Conservation (phyloP, 257 asterid species). For the Ligustrum vulgare region DNA sequence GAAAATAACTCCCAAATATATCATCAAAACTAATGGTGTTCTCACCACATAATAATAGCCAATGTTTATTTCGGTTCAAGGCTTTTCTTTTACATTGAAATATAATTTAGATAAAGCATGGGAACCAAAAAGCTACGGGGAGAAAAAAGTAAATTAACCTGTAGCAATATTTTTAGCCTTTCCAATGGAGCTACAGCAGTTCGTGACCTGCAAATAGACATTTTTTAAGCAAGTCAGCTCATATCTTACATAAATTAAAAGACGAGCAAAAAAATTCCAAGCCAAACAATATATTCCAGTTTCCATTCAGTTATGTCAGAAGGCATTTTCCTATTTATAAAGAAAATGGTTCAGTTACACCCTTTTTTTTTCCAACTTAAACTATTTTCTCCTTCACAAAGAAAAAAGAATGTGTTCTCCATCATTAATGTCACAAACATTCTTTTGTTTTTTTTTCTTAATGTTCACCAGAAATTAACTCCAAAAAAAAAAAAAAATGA, state of each 20-base stretch:
- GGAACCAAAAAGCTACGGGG: conserved; percentile 4
- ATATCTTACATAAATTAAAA: background rate
- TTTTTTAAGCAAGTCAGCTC: background rate
- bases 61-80: background rate
- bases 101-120: background rate
- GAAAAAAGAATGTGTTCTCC: background rate
- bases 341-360: background rate
- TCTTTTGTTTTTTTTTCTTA: background rate
- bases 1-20: background rate
- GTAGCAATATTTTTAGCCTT: conserved; percentile 87
- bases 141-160: conserved; percentile 46
- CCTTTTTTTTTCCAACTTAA: background rate
- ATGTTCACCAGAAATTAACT: background rate
- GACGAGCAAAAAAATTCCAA: background rate
- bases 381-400: background rate
- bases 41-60: background rate
- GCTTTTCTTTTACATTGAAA: background rate
- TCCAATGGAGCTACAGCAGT: conserved; percentile 99
- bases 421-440: background rate
- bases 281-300: background rate
- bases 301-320: background rate
- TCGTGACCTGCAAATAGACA: conserved; percentile 68
- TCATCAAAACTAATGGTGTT: background rate
- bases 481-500: background rate
- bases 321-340: background rate